Conservation (phyloP, 495 filamentous ascomycete genomes). For the Rhizodiscina lignyota region DNA sequence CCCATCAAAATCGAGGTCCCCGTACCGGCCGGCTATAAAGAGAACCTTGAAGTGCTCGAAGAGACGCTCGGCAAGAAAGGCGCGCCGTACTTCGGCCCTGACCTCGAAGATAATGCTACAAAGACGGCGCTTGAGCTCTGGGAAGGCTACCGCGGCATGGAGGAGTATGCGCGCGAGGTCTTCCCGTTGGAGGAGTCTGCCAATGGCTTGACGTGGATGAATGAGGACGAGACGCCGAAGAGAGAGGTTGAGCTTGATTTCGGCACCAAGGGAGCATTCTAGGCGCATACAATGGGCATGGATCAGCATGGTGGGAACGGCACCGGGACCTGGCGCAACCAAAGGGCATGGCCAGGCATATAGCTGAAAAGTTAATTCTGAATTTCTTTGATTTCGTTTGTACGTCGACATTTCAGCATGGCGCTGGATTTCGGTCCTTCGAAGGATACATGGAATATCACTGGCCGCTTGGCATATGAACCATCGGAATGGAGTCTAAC, state of each 20-base stretch:
- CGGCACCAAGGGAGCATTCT: no score
- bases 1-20: conserved; percentile 73
- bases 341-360: no score
- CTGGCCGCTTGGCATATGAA: no score
- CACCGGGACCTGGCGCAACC: no score
- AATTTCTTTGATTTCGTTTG: no score
- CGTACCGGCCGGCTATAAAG: conserved; percentile 75
- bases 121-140: conserved; percentile 62
- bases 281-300: no score
- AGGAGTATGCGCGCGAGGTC: conserved; percentile 90
- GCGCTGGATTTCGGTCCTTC: no score
- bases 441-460: no score
- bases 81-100: conserved; percentile 56
- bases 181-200: conserved; percentile 89
- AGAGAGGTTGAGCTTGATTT: conserved; percentile 11
- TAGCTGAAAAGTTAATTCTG: no score
- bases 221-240: conserved; percentile 23
- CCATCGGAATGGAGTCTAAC: no score
- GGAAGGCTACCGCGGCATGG: conserved; percentile 80
- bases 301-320: no score
- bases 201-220: conserved; percentile 90
- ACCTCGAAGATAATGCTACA: conserved; percentile 43
- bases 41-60: conserved; percentile 63
- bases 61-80: conserved; percentile 41
- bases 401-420: no score